phyloP scores from a whole-genome alignment of 2,329 filamentous ascomycete species.

The Colletotrichum sojae region DNA sequence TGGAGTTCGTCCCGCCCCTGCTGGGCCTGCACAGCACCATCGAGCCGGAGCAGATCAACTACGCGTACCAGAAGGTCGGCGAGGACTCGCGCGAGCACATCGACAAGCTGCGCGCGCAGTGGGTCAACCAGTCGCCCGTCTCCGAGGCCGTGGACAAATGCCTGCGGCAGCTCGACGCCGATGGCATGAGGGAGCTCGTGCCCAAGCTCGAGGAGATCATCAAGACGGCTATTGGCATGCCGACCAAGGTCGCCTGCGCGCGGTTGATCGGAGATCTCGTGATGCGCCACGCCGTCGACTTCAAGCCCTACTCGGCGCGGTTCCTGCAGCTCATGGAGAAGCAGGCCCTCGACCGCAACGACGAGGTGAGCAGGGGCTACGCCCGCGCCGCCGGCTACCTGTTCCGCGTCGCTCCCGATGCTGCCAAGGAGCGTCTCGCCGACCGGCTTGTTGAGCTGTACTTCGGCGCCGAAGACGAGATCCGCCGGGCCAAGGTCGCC shows the following conservation, averaged over 20 bases:
- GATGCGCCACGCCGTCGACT: constrained; percentile 81
- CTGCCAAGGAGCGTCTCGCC: constrained; percentile 66
- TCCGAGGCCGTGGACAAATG: constrained; percentile 93
- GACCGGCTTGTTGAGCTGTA: constrained; percentile 77
- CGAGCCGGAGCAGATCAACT: constrained; percentile 92
- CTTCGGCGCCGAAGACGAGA: constrained; percentile 84
- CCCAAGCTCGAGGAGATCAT: constrained; percentile 83
- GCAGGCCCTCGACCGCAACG: constrained; percentile 90
- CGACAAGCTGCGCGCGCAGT: constrained; percentile 86
- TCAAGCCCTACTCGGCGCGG: constrained; percentile 80
- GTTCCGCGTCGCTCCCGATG: constrained; percentile 70
- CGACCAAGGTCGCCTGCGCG: constrained; percentile 93
- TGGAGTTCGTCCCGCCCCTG: constrained; percentile 84
- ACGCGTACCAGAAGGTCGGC: constrained; percentile 90
- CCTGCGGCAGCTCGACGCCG: constrained; percentile 84
- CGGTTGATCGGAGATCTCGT: constrained; percentile 88
- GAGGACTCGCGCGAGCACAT: constrained; percentile 91
- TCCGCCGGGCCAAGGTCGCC: constrained; percentile 80
- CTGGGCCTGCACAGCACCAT: constrained; percentile 87
- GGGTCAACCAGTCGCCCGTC: constrained; percentile 88
- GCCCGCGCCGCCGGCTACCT: constrained; percentile 90
- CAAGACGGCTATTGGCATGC: constrained; percentile 89
- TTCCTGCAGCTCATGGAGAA: constrained; percentile 86
- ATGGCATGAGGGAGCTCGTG: constrained; percentile 81
- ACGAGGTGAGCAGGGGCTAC: constrained; percentile 92